A percentile compares a stretch with the other conserved stretches of the same genome.
phyloP scores from a whole-genome alignment of 2,329 filamentous ascomycete species.

The Ophiostoma perfectum region DNA sequence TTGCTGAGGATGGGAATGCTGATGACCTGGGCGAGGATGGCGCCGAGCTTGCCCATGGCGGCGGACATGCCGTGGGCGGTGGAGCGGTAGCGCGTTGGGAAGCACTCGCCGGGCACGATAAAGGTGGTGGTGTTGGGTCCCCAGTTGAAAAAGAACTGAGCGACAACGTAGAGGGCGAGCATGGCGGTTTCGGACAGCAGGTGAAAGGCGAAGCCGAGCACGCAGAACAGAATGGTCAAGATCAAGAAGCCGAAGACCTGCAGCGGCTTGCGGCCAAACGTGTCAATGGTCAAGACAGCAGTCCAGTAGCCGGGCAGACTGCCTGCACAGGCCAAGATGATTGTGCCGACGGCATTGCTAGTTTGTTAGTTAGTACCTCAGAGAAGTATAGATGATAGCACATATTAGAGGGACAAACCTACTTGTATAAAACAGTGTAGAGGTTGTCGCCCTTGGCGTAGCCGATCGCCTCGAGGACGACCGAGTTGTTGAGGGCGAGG shows the following conservation, averaged over 20 bases:
- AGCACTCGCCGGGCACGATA: slow-evolving; percentile 59
- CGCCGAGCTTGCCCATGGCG: slow-evolving; percentile 61
- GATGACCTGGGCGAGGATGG: slow-evolving; percentile 61
- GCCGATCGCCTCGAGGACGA: slow-evolving; percentile 67
- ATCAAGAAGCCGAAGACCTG: slow-evolving; percentile 59
- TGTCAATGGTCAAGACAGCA: slow-evolving; percentile 67
- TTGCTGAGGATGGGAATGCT: slow-evolving; percentile 57
- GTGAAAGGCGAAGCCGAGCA: slow-evolving; percentile 57
- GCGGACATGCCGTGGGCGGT: slow-evolving; percentile 62
- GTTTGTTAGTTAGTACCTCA: background rate
- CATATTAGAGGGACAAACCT: background rate
- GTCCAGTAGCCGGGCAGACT: slow-evolving; percentile 77
- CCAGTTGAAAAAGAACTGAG: slow-evolving; percentile 63
- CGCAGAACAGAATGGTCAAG: slow-evolving; percentile 56
- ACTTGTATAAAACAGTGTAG: slow-evolving; percentile 63
- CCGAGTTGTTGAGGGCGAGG: slow-evolving; percentile 68
- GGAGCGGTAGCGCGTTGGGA: slow-evolving; percentile 57
- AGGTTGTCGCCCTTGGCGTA: slow-evolving; percentile 59
- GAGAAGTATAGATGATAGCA: too few relatives aligned
- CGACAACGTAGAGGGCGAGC: slow-evolving; percentile 57
- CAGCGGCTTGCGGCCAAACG: slow-evolving; percentile 69
- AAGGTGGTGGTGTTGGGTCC: slow-evolving; percentile 63
- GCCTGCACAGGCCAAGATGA: slow-evolving; percentile 71
- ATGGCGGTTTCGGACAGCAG: slow-evolving; percentile 44
- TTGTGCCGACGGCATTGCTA: slow-evolving; percentile 63